Evolutionary conservation across 306 rosid genomes (phyloP).

Genomic region (Mucuna pruriens): DNA sequence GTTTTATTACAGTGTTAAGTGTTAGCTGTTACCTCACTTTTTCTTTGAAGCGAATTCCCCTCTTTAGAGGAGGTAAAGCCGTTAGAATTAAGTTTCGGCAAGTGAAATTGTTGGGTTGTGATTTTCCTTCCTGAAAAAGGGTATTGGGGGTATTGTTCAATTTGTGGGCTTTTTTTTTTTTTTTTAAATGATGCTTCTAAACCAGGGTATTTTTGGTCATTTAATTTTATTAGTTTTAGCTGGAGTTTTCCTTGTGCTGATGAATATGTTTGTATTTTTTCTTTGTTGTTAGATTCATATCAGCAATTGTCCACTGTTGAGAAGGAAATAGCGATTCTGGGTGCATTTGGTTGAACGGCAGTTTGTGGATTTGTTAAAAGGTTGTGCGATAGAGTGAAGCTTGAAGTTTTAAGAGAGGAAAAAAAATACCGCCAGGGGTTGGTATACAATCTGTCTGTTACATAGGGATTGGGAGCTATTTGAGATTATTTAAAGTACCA

Average conservation of each 20-base stretch:
- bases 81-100: conserved; percentile 53
- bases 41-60: neutral
- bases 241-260: conserved; percentile 31
- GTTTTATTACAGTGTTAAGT: neutral
- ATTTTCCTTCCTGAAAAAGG: neutral
- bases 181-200: neutral
- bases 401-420: conserved; percentile 14
- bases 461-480: conserved; percentile 26
- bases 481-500: conserved; percentile 25
- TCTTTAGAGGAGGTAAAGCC: neutral
- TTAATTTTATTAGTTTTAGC: conserved; percentile 25
- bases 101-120: neutral
- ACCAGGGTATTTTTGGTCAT: conserved; percentile 1
- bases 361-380: conserved; percentile 34
- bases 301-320: conserved; percentile 41
- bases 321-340: conserved; percentile 38
- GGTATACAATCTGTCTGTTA: neutral
- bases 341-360: conserved; percentile 37
- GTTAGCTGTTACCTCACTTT: neutral
- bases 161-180: conserved; percentile 18
- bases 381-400: conserved; percentile 33
- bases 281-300: conserved; percentile 48
- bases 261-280: conserved; percentile 37
- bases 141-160: conserved; percentile 16
- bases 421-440: neutral